Conservation (phyloP, 31 red algal species). For the Endocladia muricata region DNA sequence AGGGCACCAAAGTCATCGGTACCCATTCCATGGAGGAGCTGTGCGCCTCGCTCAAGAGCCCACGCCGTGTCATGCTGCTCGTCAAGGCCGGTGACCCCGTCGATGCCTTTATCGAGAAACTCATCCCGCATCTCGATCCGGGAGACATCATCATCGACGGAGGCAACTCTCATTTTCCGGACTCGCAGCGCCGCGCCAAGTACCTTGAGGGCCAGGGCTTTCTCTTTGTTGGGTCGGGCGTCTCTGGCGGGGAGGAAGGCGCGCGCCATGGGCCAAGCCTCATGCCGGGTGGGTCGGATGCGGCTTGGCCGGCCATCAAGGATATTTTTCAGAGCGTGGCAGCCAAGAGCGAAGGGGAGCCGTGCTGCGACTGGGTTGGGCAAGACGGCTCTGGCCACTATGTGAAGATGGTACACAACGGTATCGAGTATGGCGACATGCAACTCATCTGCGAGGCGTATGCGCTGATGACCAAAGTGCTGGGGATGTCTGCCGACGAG, state of each 20-base stretch:
- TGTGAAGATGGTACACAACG: slow-evolving; percentile 97
- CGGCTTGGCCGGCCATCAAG: slow-evolving; percentile 64
- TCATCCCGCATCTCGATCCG: slow-evolving; percentile 47
- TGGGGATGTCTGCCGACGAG: slow-evolving; percentile 54
- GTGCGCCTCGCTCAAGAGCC: slow-evolving; percentile 53
- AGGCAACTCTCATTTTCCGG: slow-evolving; percentile 75
- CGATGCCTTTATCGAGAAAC: slow-evolving; percentile 59
- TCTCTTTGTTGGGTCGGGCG: slow-evolving; percentile 71
- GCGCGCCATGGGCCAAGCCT: slow-evolving; percentile 76
- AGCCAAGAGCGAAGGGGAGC: slow-evolving; percentile 71
- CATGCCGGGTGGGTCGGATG: slow-evolving; percentile 74
- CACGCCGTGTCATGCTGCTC: slow-evolving; percentile 69
- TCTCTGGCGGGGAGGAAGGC: slow-evolving; percentile 89
- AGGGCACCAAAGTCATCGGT: slow-evolving; percentile 49
- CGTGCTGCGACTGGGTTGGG: slow-evolving; percentile 84
- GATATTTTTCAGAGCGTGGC: slow-evolving; percentile 70
- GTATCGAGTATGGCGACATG: slow-evolving; percentile 91
- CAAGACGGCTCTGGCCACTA: slow-evolving; percentile 69
- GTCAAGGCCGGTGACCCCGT: slow-evolving; percentile 86
- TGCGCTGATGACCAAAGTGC: slow-evolving; percentile 36
- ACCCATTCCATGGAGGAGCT: slow-evolving; percentile 62
- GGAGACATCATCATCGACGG: slow-evolving; percentile 91
- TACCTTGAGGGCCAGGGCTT: slow-evolving; percentile 66
- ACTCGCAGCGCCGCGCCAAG: slow-evolving; percentile 64
- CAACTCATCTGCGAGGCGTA: slow-evolving; percentile 86